Conservation (phyloP, 2,329 filamentous ascomycete genomes). For the Colletotrichum cereale region DNA sequence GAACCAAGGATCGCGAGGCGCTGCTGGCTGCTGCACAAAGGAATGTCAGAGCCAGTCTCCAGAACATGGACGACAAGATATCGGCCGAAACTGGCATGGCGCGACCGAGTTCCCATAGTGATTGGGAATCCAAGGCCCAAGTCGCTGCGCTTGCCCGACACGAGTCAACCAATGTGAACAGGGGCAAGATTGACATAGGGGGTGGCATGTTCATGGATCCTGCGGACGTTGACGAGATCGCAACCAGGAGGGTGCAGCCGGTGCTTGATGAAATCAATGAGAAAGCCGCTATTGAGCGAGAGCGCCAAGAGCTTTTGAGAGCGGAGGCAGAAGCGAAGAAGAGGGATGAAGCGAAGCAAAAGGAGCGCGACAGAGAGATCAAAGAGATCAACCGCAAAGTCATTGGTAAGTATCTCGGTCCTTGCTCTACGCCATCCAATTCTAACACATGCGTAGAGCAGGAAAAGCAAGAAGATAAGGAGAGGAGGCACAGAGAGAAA, state of each 20-base stretch:
- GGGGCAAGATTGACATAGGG: slow-evolving; percentile 76
- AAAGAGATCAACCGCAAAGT: slow-evolving; percentile 66
- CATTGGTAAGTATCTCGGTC: slow-evolving; percentile 65
- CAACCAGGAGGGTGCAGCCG: slow-evolving; percentile 81
- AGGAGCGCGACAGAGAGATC: slow-evolving; percentile 62
- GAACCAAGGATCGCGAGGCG: slow-evolving; percentile 78
- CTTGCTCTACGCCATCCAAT: neutral
- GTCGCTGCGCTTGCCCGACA: slow-evolving; percentile 76
- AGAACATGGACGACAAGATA: slow-evolving; percentile 85
- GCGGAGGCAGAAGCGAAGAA: slow-evolving; percentile 75
- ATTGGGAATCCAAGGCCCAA: slow-evolving; percentile 85
- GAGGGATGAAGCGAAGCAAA: slow-evolving; percentile 69
- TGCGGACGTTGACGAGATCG: slow-evolving; percentile 83
- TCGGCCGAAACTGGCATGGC: slow-evolving; percentile 82
- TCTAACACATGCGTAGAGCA: slow-evolving; percentile 53
- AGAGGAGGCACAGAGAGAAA: slow-evolving; percentile 64
- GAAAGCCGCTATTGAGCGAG: slow-evolving; percentile 79
- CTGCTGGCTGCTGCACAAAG: slow-evolving; percentile 84
- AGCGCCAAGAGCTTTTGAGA: slow-evolving; percentile 72
- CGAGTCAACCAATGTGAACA: slow-evolving; percentile 57
- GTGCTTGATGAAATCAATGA: slow-evolving; percentile 87
- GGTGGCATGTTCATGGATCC: slow-evolving; percentile 85
- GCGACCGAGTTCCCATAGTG: slow-evolving; percentile 74
- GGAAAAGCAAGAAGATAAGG: slow-evolving; percentile 61
- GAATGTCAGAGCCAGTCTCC: slow-evolving; percentile 84